Percentiles rank a stretch among this genome's conserved stretches.
These are phyloP conservation scores for Torulaspora indica DNA, from an alignment of 805 yeast species.

Conservation along the genomic window DNA sequence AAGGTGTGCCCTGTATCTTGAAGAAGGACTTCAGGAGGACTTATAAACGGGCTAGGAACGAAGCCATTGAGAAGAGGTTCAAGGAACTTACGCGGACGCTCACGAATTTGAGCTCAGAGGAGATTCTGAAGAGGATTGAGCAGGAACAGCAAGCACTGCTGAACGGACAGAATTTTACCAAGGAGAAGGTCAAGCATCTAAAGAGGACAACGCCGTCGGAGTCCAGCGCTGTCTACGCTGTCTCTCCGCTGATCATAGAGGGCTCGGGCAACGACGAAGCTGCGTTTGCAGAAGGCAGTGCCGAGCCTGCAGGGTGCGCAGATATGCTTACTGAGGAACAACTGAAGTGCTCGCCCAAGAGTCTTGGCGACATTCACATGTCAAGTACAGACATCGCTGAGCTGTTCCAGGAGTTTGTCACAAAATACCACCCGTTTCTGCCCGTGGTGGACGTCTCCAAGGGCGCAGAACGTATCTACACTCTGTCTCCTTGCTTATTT, in stretches of 20 bases:
- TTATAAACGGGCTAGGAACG: slow-evolving; percentile 77
- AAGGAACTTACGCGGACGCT: slow-evolving; percentile 59
- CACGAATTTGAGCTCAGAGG: slow-evolving; percentile 31
- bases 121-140: slow-evolving; percentile 28
- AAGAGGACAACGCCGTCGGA: slow-evolving; percentile 2
- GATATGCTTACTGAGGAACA: slow-evolving; percentile 35
- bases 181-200: slow-evolving; percentile 26
- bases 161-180: slow-evolving; percentile 32
- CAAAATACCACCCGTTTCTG: slow-evolving; percentile 75
- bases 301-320: background rate
- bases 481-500: slow-evolving; percentile 80
- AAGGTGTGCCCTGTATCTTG: slow-evolving; percentile 64
- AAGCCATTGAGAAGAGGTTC: slow-evolving; percentile 77
- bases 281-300: background rate
- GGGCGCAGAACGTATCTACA: slow-evolving; percentile 78
- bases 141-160: slow-evolving; percentile 26
- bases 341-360: slow-evolving; percentile 58
- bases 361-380: slow-evolving; percentile 63
- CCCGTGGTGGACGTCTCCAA: slow-evolving; percentile 80
- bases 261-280: background rate
- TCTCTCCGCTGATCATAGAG: background rate
- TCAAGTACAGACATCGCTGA: slow-evolving; percentile 52
- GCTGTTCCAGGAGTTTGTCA: slow-evolving; percentile 64
- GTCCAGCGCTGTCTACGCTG: background rate
- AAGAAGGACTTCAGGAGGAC: slow-evolving; percentile 84